A percentile compares a stretch with the other conserved stretches of the same genome.
Conservation (phyloP, 2,329 filamentous ascomycete genomes). For the Neocatenulostroma microsporum region DNA sequence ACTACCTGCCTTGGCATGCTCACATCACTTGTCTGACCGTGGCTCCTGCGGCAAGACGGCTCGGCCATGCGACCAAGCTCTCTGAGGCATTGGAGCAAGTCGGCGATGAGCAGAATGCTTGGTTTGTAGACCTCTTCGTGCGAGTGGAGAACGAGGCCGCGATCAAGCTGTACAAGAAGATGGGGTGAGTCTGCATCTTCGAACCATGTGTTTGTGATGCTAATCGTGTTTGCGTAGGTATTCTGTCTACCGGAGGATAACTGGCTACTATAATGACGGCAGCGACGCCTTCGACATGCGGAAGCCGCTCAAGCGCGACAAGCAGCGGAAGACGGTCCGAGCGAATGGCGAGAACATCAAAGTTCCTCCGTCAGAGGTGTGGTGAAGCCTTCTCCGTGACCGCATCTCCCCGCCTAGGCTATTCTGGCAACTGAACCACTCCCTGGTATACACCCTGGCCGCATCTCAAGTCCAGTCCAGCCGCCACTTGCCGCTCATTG, state of each 20-base stretch:
- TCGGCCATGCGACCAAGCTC: slow-evolving; percentile 79
- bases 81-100: slow-evolving; percentile 73
- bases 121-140: slow-evolving; percentile 95
- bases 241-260: slow-evolving; percentile 78
- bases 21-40: slow-evolving; percentile 96
- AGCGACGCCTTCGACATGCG: slow-evolving; percentile 98
- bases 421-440: too few relatives aligned
- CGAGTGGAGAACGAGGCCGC: slow-evolving; percentile 80
- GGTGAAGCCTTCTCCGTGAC: too few relatives aligned
- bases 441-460: too few relatives aligned
- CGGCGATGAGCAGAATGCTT: slow-evolving; percentile 73
- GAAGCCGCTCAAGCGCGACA: slow-evolving; percentile 78
- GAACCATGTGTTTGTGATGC: slow-evolving; percentile 2
- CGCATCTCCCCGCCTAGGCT: too few relatives aligned
- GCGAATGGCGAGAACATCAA: slow-evolving; percentile 70
- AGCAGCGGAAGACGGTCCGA: slow-evolving; percentile 65
- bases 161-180: slow-evolving; percentile 77
- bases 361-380: slow-evolving; percentile 80
- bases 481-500: too few relatives aligned
- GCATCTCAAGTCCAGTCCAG: too few relatives aligned
- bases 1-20: slow-evolving; percentile 98
- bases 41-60: slow-evolving; percentile 72
- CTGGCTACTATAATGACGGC: slow-evolving; percentile 89
- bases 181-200: slow-evolving; percentile 60
- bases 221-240: slow-evolving; percentile 41